phyloP scores from a whole-genome alignment of 305 asterid genomes.

The Salvia sclarea region DNA sequence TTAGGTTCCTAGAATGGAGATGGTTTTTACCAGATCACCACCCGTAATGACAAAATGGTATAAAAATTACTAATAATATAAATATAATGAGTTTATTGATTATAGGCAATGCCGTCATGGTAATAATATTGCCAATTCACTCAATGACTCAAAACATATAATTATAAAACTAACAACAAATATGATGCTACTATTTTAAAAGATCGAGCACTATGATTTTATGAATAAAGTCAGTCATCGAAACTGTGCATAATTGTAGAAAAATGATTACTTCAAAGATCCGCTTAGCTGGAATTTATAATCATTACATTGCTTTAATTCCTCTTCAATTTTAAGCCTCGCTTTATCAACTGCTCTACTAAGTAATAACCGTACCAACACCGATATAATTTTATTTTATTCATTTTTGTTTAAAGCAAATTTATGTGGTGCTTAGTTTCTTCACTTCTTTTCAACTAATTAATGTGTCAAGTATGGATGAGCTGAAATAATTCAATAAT shows the following conservation, averaged over 20 bases:
- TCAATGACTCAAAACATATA: not conserved
- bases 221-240: conserved; percentile 20
- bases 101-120: not conserved
- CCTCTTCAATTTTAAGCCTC: conserved; percentile 14
- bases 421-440: not conserved
- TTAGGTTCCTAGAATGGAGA: too few relatives aligned
- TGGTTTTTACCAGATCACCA: too few relatives aligned
- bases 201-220: not conserved
- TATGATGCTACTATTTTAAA: not conserved
- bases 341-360: conserved; percentile 20
- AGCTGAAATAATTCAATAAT: not conserved
- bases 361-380: conserved; percentile 26
- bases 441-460: not conserved
- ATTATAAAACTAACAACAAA: not conserved
- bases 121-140: not conserved
- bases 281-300: conserved; percentile 30
- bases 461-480: not conserved
- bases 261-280: conserved; percentile 28
- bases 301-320: conserved; percentile 19
- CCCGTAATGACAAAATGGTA: too few relatives aligned
- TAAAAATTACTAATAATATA: too few relatives aligned
- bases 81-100: not conserved
- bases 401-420: not conserved
- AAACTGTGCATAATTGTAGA: conserved; percentile 27
- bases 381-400: not conserved